Evolutionary conservation across 768 basidiomycete genomes (phyloP).

Genomic region (Leccinum rimulosum): DNA sequence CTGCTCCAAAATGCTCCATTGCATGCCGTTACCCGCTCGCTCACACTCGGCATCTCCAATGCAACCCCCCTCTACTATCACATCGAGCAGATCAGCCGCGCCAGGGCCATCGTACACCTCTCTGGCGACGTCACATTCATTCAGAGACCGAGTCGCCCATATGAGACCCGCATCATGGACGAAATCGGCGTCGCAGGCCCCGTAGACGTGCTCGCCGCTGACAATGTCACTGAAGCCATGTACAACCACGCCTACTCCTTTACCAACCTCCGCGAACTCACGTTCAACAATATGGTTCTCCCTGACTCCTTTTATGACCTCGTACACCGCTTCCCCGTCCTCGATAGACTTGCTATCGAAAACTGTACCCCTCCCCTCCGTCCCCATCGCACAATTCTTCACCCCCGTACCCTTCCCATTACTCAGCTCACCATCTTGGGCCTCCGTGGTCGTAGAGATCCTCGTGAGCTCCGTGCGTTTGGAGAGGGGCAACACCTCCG

Average conservation of each 20-base stretch:
- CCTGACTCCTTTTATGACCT: slow-evolving; percentile 34
- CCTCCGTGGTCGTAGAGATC: slow-evolving; percentile 30
- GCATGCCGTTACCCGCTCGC: slow-evolving; percentile 15
- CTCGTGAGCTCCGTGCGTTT: slow-evolving; percentile 31
- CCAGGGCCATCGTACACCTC: slow-evolving; percentile 22
- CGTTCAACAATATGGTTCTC: slow-evolving; percentile 37
- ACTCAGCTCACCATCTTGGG: slow-evolving; percentile 41
- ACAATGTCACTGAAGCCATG: slow-evolving; percentile 15
- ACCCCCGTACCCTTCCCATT: slow-evolving; percentile 40
- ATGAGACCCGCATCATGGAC: slow-evolving; percentile 28
- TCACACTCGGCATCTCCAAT: slow-evolving; percentile 29
- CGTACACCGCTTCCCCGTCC: slow-evolving; percentile 37
- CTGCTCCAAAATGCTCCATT: slow-evolving; percentile 10
- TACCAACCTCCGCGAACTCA: slow-evolving; percentile 36
- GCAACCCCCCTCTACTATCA: slow-evolving; percentile 15
- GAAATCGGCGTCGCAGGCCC: slow-evolving; percentile 17
- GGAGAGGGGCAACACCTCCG: slow-evolving; percentile 37
- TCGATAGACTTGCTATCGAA: slow-evolving; percentile 41
- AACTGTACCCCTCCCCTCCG: slow-evolving; percentile 33
- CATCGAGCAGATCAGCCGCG: slow-evolving; percentile 30
- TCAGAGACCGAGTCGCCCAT: slow-evolving; percentile 16
- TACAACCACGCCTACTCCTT: slow-evolving; percentile 27
- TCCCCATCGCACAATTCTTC: slow-evolving; percentile 16
- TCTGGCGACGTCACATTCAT: slow-evolving; percentile 15
- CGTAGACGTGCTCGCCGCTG: slow-evolving; percentile 24